Evolutionary conservation across 169 alveolate species (phyloP).

Genomic region (Babesia bovis): DNA sequence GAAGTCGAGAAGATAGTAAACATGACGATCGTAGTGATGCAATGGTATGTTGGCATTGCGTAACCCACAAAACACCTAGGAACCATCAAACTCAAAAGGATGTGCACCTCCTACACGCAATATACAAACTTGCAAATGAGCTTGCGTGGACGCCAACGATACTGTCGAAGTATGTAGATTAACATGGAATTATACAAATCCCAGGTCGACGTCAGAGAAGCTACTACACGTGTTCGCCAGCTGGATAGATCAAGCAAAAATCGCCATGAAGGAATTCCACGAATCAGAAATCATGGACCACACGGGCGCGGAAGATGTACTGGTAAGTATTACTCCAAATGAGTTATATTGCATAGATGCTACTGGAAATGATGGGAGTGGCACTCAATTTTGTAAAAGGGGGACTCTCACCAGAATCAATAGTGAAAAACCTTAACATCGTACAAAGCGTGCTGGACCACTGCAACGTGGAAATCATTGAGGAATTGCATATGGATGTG

Average conservation of each 20-base stretch:
- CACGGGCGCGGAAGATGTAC: background rate
- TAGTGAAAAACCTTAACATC: slow-evolving; percentile 23
- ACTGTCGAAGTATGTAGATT: slow-evolving; percentile 1
- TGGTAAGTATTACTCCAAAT: background rate
- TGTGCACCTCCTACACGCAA: background rate
- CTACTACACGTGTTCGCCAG: background rate
- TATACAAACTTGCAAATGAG: slow-evolving; percentile 5
- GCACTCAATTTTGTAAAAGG: slow-evolving; percentile 14
- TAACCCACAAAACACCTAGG: background rate
- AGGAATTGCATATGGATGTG: background rate
- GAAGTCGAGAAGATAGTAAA: background rate
- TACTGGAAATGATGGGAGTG: slow-evolving; percentile 16
- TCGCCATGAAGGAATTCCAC: background rate
- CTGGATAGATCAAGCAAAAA: slow-evolving; percentile 5
- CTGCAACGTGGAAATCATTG: slow-evolving; percentile 3
- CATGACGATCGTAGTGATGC: background rate
- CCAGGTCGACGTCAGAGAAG: slow-evolving; percentile 10
- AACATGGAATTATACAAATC: background rate
- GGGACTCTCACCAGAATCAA: slow-evolving; percentile 22
- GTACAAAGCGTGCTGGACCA: background rate
- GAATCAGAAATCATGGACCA: too few species aligned
- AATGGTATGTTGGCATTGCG: background rate
- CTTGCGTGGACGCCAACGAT: background rate
- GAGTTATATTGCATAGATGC: background rate
- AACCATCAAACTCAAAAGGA: slow-evolving; percentile 14